Base-by-base conservation (phyloP, 1,139 yeast species). In the Candida glucosophila region DNA sequence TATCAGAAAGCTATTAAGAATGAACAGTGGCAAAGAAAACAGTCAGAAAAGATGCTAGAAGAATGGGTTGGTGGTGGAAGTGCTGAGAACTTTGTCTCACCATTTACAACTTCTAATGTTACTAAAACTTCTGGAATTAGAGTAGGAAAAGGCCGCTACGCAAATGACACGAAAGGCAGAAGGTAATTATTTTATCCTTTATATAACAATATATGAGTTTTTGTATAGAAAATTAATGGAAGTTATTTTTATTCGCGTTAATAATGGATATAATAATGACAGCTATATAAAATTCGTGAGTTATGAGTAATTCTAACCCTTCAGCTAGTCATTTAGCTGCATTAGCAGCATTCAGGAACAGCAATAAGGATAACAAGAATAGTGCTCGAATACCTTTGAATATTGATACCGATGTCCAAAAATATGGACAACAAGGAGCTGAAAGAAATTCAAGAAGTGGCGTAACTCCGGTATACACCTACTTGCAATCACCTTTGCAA, bases 41-140 rank as follows among this genome's bases (percentile, higher is more conserved):
- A 83, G 44, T 83, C 83, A 41, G 96, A 86, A 42, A 86, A 86
- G 55, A 61, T 80, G 35, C 59, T 86, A 37, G 77, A 79, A 42
- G 86, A 85, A 44, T 90, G 93, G 81, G 75, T 86, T 29, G 95
- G 95, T 15, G 94, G 94, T 12, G 95, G 93, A 4, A 79, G 93
- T 32, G 96, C 94, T 5, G 97, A 88, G 43, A 79, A 82, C 42
- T 77, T 75, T 42, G 75, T 79, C 30, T 79, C 95, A n/a, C 97
- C 98, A 6, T 90, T 90, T 53, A 80, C 58, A 31, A 51, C 86
- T 5, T 67, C 73, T 22, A 73, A 77, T 27, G 73, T 73, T 3
- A 59, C 71, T 20, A 68, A 79, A 44, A 69, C 71, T 19, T 69
- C 77, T 12, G 78, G 82, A 15, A 92, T 86, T 15, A 73, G 68